Evolutionary conservation across 352 stramenopile genomes (phyloP), one percentile per base, ranked within the genome.

Genomic region (Phytophthora ramorum): DNA sequence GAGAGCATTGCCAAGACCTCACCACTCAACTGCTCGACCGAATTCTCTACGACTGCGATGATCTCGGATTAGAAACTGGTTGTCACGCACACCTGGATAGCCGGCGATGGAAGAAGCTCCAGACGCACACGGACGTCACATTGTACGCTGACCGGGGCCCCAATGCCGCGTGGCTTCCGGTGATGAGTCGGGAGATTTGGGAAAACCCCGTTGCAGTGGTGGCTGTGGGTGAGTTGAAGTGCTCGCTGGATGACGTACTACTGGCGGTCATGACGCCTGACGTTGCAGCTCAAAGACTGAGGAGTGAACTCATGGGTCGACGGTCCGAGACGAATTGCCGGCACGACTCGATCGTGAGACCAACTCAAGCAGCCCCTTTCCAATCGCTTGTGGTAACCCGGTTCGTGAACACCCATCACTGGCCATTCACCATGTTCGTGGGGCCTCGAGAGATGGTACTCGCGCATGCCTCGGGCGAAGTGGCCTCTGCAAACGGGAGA

Each of bases 41-140:
- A 44, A 65, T 58, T 12, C 40, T 71, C 48, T 43, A 43, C 41
- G 63, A 71, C 32, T 65, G 47, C 13, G 63, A 71, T 8, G 56
- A 66, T 34, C 55, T 71, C 8, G 35, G 35, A 13, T 47, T 71
- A n/a, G 57, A 55, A 30, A 41, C 37, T 8, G 49, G n/a, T n/a
- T 49, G 44, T 24, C 56, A 71, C 24, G 55, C 48, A 17, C 20
- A 22, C 4, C 43, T 71, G 30, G 43, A 71, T n/a, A 55, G 40
- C 1, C 58, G 22, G 13, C 63, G 56, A 7, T 71, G 63, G 63
- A 71, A 66, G 49, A 71, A 71, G 40, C 63, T 71, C 12, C 55
- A 71, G 35, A 51, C 63, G 3, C 47, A 66, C 9, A 19, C 48
- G 10, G 52, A 57, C 32, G 37, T 71, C 16, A 71, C 56, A 30